phyloP scores from a whole-genome alignment of 192 early-diverging fungal species.

The Polychytrium aggregatum region DNA sequence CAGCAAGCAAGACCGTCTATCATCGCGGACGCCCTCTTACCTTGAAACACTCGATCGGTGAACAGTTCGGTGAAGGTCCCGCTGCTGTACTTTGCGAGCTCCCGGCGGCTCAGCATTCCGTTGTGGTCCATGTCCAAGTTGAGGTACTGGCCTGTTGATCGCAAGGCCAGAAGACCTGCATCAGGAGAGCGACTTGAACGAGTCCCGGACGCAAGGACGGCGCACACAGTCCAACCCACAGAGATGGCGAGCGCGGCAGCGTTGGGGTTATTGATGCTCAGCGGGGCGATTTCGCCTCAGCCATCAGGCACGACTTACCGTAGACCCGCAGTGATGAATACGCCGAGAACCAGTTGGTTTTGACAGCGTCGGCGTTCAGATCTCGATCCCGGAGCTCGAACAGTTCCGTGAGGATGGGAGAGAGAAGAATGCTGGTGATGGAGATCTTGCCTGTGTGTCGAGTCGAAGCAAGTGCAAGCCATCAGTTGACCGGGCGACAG shows the following conservation, averaged over 20 bases:
- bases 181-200: no score
- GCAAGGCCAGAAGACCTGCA: no score
- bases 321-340: slow-evolving; percentile 27
- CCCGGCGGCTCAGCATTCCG: slow-evolving; percentile 31
- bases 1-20: no score
- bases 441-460: slow-evolving; percentile 19
- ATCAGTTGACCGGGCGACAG: not conserved
- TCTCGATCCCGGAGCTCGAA: slow-evolving; percentile 40
- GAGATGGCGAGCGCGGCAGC: no score
- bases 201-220: no score
- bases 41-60: slow-evolving; percentile 41
- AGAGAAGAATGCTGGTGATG: slow-evolving; percentile 36
- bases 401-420: slow-evolving; percentile 39
- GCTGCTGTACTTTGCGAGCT: slow-evolving; percentile 27
- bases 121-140: slow-evolving; percentile 34
- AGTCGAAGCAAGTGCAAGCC: not conserved
- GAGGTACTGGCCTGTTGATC: slow-evolving; percentile 27
- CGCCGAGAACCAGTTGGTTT: slow-evolving; percentile 40
- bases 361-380: slow-evolving; percentile 19
- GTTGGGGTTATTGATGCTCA: no score
- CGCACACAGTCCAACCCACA: no score
- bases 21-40: no score
- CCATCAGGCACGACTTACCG: slow-evolving; percentile 12
- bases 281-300: no score
- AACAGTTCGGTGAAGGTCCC: slow-evolving; percentile 33